These are phyloP conservation scores for Pisolithus marmoratus DNA, from an alignment of 768 basidiomycete species.

Conservation along the genomic window DNA sequence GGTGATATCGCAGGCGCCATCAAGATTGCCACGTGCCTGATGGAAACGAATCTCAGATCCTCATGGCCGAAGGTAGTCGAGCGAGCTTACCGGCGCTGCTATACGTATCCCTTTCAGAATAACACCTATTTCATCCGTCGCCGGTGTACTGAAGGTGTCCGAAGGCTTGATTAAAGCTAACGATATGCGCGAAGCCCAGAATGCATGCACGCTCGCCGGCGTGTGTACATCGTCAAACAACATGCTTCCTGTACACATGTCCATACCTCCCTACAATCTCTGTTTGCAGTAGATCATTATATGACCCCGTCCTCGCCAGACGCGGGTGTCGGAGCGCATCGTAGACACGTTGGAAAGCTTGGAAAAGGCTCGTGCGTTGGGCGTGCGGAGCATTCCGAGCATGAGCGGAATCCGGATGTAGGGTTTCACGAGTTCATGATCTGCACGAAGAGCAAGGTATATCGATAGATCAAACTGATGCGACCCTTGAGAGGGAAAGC, in stretches of 20 bases:
- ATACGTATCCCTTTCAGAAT: background rate
- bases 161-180: background rate
- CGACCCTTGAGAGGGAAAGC: too few relatives aligned
- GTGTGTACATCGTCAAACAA: background rate
- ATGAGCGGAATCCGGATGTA: constrained; percentile 66
- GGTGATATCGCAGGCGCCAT: constrained; percentile 3
- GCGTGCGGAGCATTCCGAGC: constrained; percentile 35
- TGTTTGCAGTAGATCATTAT: background rate
- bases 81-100: background rate
- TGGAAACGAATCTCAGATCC: background rate
- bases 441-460: constrained; percentile 32
- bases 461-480: too few relatives aligned
- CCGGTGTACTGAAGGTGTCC: background rate
- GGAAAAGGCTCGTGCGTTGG: constrained; percentile 56
- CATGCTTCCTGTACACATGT: too few relatives aligned
- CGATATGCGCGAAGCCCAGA: background rate
- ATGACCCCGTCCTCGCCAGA: background rate
- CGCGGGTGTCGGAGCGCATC: constrained; percentile 29
- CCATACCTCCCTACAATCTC: background rate
- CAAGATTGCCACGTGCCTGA: background rate
- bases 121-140: background rate
- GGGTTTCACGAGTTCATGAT: constrained; percentile 66
- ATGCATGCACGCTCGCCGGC: background rate
- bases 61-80: background rate
- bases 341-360: constrained; percentile 60